Conservation (phyloP, 1,139 yeast genomes). For the Kurtzmaniella quercitrusa region DNA sequence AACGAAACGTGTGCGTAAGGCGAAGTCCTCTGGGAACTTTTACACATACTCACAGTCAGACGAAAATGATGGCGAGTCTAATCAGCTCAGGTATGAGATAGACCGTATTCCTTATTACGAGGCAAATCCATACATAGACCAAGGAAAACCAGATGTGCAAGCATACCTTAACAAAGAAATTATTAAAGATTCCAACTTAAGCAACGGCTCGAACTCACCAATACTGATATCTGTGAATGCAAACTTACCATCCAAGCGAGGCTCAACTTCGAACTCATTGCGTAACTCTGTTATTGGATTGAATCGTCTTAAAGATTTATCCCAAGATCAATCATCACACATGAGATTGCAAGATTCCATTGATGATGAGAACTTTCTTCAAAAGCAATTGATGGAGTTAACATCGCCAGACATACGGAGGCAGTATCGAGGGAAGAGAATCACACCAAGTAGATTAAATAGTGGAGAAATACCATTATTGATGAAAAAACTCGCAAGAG, state of each 20-base stretch:
- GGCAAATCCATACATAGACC: constrained; percentile 27
- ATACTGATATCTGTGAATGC: constrained; percentile 16
- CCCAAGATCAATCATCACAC: constrained; percentile 17
- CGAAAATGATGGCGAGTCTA: background rate
- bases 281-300: constrained; percentile 38
- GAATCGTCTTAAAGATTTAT: constrained; percentile 34
- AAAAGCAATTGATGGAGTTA: constrained; percentile 9
- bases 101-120: constrained; percentile 22
- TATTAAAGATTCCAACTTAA: background rate
- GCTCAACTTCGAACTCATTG: constrained; percentile 26
- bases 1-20: constrained; percentile 22
- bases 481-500: constrained; percentile 5
- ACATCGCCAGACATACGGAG: constrained; percentile 18
- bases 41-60: constrained; percentile 8
- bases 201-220: background rate
- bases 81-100: constrained; percentile 17
- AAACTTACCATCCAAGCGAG: constrained; percentile 28
- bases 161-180: background rate
- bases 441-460: constrained; percentile 5
- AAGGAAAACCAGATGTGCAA: background rate
- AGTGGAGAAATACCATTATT: constrained; percentile 7
- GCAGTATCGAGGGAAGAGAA: constrained; percentile 5
- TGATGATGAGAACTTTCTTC: constrained; percentile 9
- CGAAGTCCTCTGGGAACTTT: constrained; percentile 37
- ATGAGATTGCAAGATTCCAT: constrained; percentile 16